Evolutionary conservation across 176 grass and related monocot species (phyloP).

Genomic region (Otatea glauca): DNA sequence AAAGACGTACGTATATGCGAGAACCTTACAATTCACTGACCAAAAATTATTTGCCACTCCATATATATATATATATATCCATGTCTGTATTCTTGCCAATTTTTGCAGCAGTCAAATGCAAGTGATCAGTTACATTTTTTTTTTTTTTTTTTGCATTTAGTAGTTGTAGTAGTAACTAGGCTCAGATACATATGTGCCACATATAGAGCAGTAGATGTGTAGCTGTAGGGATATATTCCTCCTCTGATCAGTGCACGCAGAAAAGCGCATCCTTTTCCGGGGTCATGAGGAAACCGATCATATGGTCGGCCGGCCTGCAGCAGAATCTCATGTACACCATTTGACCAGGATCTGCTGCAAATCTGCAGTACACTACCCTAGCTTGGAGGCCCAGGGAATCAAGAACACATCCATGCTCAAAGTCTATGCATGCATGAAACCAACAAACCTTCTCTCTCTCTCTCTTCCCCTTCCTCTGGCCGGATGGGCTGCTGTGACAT

Average conservation of each 20-base stretch:
- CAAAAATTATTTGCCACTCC: conserved; percentile 14
- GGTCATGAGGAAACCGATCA: conserved; percentile 18
- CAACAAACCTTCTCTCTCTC: conserved; percentile 18
- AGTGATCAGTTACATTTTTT: not conserved
- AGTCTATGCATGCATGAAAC: conserved; percentile 36
- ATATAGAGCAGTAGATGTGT: not conserved
- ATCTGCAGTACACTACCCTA: conserved; percentile 26
- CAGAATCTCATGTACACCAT: conserved; percentile 51
- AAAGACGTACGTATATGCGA: conserved; percentile 57
- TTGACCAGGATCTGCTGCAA: conserved; percentile 52
- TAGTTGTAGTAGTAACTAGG: conserved; percentile 11
- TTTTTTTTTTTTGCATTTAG: conserved; percentile 16
- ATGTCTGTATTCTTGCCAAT: not conserved
- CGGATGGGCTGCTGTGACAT: conserved; percentile 63
- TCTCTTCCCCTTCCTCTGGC: conserved; percentile 17
- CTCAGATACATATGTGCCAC: conserved; percentile 34
- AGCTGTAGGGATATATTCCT: conserved; percentile 37
- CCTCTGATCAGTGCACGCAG: conserved; percentile 41
- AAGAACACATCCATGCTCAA: conserved; percentile 29
- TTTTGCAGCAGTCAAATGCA: conserved; percentile 36
- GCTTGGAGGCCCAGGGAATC: conserved; percentile 51
- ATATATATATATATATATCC: too few relatives aligned
- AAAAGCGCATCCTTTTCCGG: conserved; percentile 52
- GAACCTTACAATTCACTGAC: not conserved
- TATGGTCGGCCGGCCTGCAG: conserved; percentile 30